These are phyloP conservation scores for Diplodia seriata DNA, from an alignment of 2,329 filamentous ascomycete genomes.

Conservation along the genomic window DNA sequence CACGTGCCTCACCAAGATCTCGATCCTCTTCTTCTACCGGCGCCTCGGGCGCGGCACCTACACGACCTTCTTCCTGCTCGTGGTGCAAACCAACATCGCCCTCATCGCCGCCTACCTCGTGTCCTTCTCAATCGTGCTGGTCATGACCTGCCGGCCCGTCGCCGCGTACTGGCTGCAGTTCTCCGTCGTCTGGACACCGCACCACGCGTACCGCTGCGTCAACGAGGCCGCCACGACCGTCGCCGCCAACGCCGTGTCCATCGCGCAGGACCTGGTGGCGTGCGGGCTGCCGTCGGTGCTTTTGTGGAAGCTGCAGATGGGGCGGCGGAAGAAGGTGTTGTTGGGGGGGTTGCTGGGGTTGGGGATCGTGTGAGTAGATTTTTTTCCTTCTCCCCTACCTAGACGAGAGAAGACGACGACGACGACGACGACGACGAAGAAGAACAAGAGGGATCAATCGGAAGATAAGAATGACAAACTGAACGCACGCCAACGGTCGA, in stretches of 20 bases:
- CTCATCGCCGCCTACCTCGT: conserved; percentile 51
- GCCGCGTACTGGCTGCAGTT: conserved; percentile 52
- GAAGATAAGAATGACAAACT: too few species aligned
- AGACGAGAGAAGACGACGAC: too few species aligned
- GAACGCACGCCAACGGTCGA: too few species aligned
- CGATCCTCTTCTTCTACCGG: conserved; percentile 52
- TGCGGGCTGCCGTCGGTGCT: conserved; percentile 53
- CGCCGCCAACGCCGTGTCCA: conserved; percentile 49
- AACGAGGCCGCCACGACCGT: conserved; percentile 50
- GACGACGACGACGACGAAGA: background rate
- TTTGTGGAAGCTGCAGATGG: conserved; percentile 53
- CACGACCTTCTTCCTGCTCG: conserved; percentile 46
- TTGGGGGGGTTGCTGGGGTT: conserved; percentile 54
- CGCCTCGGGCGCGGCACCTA: conserved; percentile 48
- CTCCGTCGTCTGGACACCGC: conserved; percentile 36
- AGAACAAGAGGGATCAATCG: too few species aligned
- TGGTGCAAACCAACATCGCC: conserved; percentile 47
- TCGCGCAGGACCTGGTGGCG: conserved; percentile 51
- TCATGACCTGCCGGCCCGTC: conserved; percentile 50
- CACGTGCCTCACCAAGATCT: conserved; percentile 44
- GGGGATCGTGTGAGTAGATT: conserved; percentile 49
- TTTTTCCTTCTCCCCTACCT: background rate
- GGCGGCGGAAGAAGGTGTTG: conserved; percentile 52
- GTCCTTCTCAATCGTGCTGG: conserved; percentile 46
- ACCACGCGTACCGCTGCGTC: conserved; percentile 39